These are phyloP conservation scores for Chaetomium olivaceum DNA, from an alignment of 2,329 filamentous ascomycete genomes.

Conservation along the genomic window DNA sequence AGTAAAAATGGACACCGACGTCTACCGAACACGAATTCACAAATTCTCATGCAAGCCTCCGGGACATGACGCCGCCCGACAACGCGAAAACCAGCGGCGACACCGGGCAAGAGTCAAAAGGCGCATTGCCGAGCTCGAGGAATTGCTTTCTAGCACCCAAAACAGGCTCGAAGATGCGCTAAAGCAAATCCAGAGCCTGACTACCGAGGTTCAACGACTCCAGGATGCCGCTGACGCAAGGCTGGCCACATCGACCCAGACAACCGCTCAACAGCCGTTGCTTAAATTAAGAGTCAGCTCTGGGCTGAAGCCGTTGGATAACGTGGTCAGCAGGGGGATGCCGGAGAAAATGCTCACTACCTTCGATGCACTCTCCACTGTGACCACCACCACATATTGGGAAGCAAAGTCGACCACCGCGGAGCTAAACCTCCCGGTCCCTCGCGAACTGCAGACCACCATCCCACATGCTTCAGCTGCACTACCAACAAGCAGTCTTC, in stretches of 20 bases:
- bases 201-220: slow-evolving; percentile 25
- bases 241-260: not conserved
- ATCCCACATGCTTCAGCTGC: not conserved
- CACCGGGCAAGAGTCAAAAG: slow-evolving; percentile 48
- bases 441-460: not conserved
- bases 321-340: no score
- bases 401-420: not conserved
- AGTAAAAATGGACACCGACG: not conserved
- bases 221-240: not conserved
- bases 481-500: no score
- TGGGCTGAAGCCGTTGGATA: not conserved
- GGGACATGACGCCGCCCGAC: slow-evolving; percentile 40
- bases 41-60: slow-evolving; percentile 37
- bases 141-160: slow-evolving; percentile 31
- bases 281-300: not conserved
- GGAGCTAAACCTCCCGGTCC: not conserved
- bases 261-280: not conserved
- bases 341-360: no score
- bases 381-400: not conserved
- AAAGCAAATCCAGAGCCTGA: slow-evolving; percentile 22
- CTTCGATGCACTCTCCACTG: not conserved
- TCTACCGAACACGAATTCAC: slow-evolving; percentile 16
- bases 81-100: slow-evolving; percentile 54
- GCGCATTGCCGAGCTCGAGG: slow-evolving; percentile 44
- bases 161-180: slow-evolving; percentile 31